Percentiles rank a stretch among this genome's conserved stretches.
Conservation (phyloP, 2,329 filamentous ascomycete genomes). For the Coleophoma cylindrospora region DNA sequence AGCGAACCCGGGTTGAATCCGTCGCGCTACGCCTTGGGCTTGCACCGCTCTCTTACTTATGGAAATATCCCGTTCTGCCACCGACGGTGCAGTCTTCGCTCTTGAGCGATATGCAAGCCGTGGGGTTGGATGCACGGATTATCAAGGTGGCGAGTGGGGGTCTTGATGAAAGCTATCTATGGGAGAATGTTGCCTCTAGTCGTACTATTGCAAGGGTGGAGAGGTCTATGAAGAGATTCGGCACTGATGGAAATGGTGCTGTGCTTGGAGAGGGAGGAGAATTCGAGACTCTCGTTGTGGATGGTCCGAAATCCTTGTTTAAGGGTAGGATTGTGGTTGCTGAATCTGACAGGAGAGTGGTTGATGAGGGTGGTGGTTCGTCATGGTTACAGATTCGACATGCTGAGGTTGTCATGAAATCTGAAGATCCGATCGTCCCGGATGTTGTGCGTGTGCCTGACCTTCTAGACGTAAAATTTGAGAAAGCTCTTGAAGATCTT, state of each 20-base stretch:
- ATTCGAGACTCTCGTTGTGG: conserved; percentile 87
- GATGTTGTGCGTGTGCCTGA: conserved; percentile 49
- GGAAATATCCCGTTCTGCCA: conserved; percentile 81
- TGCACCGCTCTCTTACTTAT: conserved; percentile 78
- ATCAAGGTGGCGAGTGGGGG: conserved; percentile 94
- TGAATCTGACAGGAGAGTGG: conserved; percentile 44
- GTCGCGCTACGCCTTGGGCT: conserved; percentile 82
- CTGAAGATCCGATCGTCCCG: conserved; percentile 27
- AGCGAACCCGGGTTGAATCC: conserved; percentile 91
- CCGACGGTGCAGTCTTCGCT: conserved; percentile 44
- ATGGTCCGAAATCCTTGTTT: conserved; percentile 72
- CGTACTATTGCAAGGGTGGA: conserved; percentile 41
- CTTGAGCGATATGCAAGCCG: conserved; percentile 73
- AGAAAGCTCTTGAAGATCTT: conserved; percentile 10
- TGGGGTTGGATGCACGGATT: conserved; percentile 80
- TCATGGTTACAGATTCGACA: conserved; percentile 62
- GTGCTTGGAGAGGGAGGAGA: conserved; percentile 91
- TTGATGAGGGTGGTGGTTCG: conserved; percentile 70
- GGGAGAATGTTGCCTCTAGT: conserved; percentile 67
- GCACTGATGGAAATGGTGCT: conserved; percentile 58
- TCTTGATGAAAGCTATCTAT: conserved; percentile 74
- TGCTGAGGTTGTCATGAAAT: conserved; percentile 40
- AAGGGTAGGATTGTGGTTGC: conserved; percentile 62
- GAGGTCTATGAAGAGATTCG: conserved; percentile 61
- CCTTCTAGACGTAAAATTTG: conserved; percentile 62